Conservation (phyloP, 257 asterid species). For the Penstemon newberryi region DNA sequence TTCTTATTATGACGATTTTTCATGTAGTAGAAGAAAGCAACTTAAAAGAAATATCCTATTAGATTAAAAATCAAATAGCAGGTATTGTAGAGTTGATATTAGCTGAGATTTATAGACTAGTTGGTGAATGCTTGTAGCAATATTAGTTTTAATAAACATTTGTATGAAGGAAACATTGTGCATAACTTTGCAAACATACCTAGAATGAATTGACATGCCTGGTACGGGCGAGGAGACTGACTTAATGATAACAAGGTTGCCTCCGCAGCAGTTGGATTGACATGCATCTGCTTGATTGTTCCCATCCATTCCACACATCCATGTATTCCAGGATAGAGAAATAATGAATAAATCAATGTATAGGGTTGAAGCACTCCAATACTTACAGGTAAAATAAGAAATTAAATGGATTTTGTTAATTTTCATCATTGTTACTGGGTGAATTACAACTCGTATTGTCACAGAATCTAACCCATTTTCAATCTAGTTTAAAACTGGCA, state of each 20-base stretch:
- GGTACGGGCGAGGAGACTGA: conserved; percentile 82
- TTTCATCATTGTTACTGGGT: neutral
- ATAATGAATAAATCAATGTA: conserved; percentile 24
- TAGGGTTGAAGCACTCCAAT: conserved; percentile 17
- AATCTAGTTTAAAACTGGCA: conserved; percentile 16
- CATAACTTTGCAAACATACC: conserved; percentile 53
- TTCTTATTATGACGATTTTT: conserved; percentile 18
- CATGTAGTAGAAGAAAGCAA: conserved; percentile 7
- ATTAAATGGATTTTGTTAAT: neutral
- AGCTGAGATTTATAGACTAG: neutral
- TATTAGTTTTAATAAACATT: conserved; percentile 8
- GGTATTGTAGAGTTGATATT: conserved; percentile 5
- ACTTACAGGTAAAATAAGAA: conserved; percentile 14
- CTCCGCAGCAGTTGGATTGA: conserved; percentile 86
- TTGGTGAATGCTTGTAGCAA: conserved; percentile 21
- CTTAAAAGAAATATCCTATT: conserved; percentile 17
- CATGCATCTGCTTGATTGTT: conserved; percentile 62
- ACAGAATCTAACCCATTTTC: conserved; percentile 1
- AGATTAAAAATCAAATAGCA: conserved; percentile 2
- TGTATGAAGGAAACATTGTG: conserved; percentile 14
- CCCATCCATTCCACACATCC: conserved; percentile 27
- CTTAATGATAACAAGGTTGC: conserved; percentile 70
- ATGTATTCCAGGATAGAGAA: conserved; percentile 33
- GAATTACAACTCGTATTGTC: conserved; percentile 11
- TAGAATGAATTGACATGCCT: conserved; percentile 78